Evolutionary conservation across 129 eudicot species (phyloP).

Genomic region (Pulicaria dysenterica): DNA sequence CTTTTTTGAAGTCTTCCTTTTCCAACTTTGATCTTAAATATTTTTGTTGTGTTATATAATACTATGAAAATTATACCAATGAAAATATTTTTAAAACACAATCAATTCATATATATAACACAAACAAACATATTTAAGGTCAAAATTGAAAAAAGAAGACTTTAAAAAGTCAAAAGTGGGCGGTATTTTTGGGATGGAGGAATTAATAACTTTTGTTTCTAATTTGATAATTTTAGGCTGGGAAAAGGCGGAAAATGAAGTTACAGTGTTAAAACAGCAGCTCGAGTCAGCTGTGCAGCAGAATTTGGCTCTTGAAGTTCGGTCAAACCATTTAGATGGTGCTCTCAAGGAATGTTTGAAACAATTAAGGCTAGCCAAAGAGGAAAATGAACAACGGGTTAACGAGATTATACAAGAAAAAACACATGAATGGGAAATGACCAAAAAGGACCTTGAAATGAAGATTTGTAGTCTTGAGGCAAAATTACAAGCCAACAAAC

Average conservation of each 20-base stretch:
- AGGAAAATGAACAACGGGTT: constrained; percentile 54
- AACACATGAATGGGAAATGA: constrained; percentile 49
- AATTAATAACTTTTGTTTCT: neutral
- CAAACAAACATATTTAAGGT: no score
- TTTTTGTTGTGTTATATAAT: no score
- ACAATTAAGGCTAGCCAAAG: constrained; percentile 71
- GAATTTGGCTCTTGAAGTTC: constrained; percentile 66
- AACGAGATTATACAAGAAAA: constrained; percentile 51
- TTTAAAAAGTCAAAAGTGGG: no score
- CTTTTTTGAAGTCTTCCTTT: no score
- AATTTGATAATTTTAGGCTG: constrained; percentile 49
- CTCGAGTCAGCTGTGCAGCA: constrained; percentile 69
- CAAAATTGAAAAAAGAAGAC: no score
- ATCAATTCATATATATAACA: no score
- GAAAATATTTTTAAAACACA: no score
- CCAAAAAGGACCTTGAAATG: constrained; percentile 52
- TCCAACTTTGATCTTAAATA: no score
- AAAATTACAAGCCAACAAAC: constrained; percentile 29
- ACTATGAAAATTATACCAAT: no score
- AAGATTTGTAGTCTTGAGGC: constrained; percentile 54
- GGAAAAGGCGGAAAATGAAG: constrained; percentile 92
- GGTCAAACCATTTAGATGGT: constrained; percentile 71
- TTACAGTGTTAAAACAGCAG: constrained; percentile 53
- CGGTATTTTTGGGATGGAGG: no score
- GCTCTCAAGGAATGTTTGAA: constrained; percentile 87